Percentiles rank a stretch among this genome's conserved stretches.
phyloP scores from a whole-genome alignment of 208 protist species.

The Acanthamoeba castellanii region DNA sequence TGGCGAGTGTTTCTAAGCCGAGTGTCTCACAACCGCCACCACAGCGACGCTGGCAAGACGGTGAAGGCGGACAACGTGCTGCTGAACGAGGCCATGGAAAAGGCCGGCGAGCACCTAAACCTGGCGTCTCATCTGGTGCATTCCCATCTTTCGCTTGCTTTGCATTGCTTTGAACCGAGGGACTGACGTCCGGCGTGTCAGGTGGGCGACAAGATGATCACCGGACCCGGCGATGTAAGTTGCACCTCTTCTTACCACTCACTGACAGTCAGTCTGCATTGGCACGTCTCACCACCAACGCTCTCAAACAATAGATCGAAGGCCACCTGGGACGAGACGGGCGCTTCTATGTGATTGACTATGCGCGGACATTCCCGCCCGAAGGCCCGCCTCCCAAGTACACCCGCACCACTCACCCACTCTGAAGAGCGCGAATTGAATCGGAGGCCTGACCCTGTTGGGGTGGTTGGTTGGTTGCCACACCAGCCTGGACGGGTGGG shows the following conservation, averaged over 20 bases:
- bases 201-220: constrained; percentile 19
- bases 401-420: background rate
- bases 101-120: constrained; percentile 40
- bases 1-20: too few relatives aligned
- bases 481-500: background rate
- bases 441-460: background rate
- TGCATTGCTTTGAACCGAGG: background rate
- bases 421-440: background rate
- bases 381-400: constrained; percentile 36
- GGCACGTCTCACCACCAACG: background rate
- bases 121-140: constrained; percentile 1
- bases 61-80: constrained; percentile 5
- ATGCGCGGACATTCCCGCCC: constrained; percentile 38
- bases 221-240: background rate
- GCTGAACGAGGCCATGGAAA: constrained; percentile 36
- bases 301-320: constrained; percentile 36
- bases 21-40: too few relatives aligned
- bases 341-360: constrained; percentile 61
- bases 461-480: background rate
- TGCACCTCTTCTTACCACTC: background rate
- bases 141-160: background rate
- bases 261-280: background rate
- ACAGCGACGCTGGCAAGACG: constrained; percentile 21
- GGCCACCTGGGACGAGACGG: constrained; percentile 58
- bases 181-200: background rate